Evolutionary conservation across 306 rosid species (phyloP), one percentile per base, ranked within the genome.

Genomic region (Geum urbanum): DNA sequence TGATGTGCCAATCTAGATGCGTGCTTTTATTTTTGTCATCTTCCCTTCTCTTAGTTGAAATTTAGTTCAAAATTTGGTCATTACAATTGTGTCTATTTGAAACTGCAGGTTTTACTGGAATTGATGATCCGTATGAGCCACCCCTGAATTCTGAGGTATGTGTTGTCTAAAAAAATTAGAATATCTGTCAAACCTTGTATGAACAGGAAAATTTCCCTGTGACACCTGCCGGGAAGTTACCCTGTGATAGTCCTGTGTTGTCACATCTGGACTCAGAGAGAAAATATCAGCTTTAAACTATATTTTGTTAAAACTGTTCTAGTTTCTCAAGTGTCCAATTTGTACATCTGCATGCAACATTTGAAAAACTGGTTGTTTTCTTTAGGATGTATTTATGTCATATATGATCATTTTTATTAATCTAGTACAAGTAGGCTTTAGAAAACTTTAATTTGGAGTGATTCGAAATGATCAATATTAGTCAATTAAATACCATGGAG

Each of bases 61-160:
- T 65, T 43, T 27, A 13, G 43, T 44, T 37, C 18, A 16, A 55
- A 55, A 20, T 24, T 24, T 54, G 54, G 19, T 19, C 8, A 41
- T 55, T 22, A 24, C 61, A 49, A 22, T 41, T 54, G 35, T 64
- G n/a, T 65, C 54, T 11, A 10, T 63, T 35, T 4, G 20, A 10
- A 32, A 43, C 66, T 82, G 78, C 84, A 89, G 96, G 92, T 72
- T 89, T 89, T 78, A 89, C 96, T 16, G 96, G 96, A 73, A 84
- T 89, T 55, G 96, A 89, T 76, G 96, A 89, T 85, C 96, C 96
- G 18, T 89, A 89, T 3, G 96, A 89, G 78, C 20, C 74, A 12
- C 96, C 96, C 3, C 56, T 76, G 43, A 79, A 79, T 57, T 81
- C 83, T 62, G 92, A 86, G 96, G 96, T 89, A 77, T 16, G 70